phyloP scores from a whole-genome alignment of 2,329 filamentous ascomycete species.

The Diaporthe sp. region DNA sequence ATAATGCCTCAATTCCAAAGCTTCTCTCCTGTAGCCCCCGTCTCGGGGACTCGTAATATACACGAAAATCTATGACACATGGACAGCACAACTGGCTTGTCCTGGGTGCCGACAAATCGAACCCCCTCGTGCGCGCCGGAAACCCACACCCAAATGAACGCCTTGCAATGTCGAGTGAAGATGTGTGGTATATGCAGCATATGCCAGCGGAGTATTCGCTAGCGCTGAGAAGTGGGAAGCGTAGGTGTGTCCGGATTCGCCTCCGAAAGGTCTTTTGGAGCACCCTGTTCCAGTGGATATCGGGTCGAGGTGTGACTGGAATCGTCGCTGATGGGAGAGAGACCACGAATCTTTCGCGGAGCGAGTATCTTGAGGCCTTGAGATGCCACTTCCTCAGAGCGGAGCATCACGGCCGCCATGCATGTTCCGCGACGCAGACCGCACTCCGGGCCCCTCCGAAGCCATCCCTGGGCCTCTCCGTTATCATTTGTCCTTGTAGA shows the following conservation, averaged over 20 bases:
- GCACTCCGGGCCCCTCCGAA: neutral
- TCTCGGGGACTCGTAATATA: constrained; percentile 28
- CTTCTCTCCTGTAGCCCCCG: neutral
- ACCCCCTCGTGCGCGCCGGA: constrained; percentile 8
- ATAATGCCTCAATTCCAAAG: constrained; percentile 5
- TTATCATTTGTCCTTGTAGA: constrained; percentile 85
- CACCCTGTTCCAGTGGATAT: neutral
- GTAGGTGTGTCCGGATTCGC: neutral
- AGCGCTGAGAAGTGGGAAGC: neutral
- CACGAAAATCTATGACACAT: constrained; percentile 29
- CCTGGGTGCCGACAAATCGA: constrained; percentile 3
- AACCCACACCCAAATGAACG: constrained; percentile 37
- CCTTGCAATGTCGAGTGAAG: constrained; percentile 43
- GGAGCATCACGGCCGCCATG: neutral
- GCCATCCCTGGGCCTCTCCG: neutral
- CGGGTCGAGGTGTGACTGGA: neutral
- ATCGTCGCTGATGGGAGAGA: neutral
- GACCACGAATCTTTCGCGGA: neutral
- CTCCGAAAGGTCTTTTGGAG: neutral
- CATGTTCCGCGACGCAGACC: neutral
- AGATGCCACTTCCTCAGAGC: neutral
- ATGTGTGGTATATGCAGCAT: constrained; percentile 39
- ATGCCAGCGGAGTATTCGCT: constrained; percentile 19
- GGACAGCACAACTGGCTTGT: constrained; percentile 32
- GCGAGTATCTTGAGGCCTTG: neutral